These are phyloP conservation scores for Ustilago esculenta DNA, from an alignment of 1,284 basidiomycete species.

Conservation along the genomic window DNA sequence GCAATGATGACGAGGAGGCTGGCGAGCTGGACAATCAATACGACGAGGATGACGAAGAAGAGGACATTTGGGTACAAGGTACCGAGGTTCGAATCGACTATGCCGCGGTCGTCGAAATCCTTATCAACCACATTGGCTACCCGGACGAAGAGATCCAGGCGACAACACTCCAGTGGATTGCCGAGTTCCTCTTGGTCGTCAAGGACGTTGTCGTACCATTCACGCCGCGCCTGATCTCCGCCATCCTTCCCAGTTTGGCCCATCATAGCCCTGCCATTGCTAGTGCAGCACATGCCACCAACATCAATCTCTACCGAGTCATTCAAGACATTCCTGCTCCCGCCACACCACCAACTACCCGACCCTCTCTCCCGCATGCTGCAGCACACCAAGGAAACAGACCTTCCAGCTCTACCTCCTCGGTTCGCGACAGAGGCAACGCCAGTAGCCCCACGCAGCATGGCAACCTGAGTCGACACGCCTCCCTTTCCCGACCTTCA, in stretches of 20 bases:
- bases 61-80: slow-evolving; percentile 83
- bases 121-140: slow-evolving; percentile 86
- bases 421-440: slow-evolving; percentile 16
- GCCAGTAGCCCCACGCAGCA: slow-evolving; percentile 29
- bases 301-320: slow-evolving; percentile 83
- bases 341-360: slow-evolving; percentile 69
- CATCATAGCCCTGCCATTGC: slow-evolving; percentile 91
- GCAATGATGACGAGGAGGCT: slow-evolving; percentile 1
- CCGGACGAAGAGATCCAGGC: slow-evolving; percentile 71
- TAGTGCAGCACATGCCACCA: slow-evolving; percentile 83
- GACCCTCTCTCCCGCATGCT: slow-evolving; percentile 64
- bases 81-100: slow-evolving; percentile 93
- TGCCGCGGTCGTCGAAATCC: slow-evolving; percentile 88
- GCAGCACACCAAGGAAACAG: slow-evolving; percentile 64
- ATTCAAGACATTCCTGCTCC: slow-evolving; percentile 85
- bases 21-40: slow-evolving; percentile 38
- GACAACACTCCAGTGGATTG: slow-evolving; percentile 81
- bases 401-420: slow-evolving; percentile 17
- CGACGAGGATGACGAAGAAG: slow-evolving; percentile 68
- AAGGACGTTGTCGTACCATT: slow-evolving; percentile 93
- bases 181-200: slow-evolving; percentile 87
- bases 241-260: slow-evolving; percentile 91
- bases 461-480: slow-evolving; percentile 8
- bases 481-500: slow-evolving; percentile 16
- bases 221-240: slow-evolving; percentile 88